These are phyloP conservation scores for Wickerhamomyces sp. DNA, from an alignment of 1,139 yeast species.

Conservation along the genomic window DNA sequence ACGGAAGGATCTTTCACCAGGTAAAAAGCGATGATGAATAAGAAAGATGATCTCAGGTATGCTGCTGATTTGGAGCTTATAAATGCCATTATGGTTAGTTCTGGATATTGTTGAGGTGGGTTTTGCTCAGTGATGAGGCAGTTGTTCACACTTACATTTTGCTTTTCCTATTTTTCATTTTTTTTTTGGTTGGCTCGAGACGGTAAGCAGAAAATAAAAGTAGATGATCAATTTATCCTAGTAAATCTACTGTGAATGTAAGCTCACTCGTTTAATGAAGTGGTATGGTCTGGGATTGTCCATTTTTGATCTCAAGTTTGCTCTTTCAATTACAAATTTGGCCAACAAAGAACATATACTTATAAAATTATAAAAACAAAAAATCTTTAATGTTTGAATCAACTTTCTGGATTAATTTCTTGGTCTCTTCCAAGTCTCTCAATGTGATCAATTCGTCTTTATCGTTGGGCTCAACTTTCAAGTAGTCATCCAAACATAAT, in stretches of 20 bases:
- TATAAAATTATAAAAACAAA: neutral
- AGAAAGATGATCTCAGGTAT: slow-evolving; percentile 35
- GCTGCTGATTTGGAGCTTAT: slow-evolving; percentile 22
- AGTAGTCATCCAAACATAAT: slow-evolving; percentile 21
- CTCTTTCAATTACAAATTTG: neutral
- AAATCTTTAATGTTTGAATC: neutral
- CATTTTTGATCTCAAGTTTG: too few species aligned
- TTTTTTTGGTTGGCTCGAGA: too few species aligned
- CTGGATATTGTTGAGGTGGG: neutral
- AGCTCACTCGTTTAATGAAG: too few species aligned
- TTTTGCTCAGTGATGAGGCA: too few species aligned
- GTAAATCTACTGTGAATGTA: too few species aligned
- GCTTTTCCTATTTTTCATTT: too few species aligned
- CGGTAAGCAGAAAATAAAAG: too few species aligned
- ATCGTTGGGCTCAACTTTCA: slow-evolving; percentile 10
- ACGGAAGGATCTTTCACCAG: slow-evolving; percentile 33
- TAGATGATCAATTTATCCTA: too few species aligned
- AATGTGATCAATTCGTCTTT: slow-evolving; percentile 24
- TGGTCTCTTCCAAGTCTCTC: slow-evolving; percentile 23
- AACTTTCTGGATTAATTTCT: slow-evolving; percentile 12
- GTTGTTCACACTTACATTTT: too few species aligned
- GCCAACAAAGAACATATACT: neutral
- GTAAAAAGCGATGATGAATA: slow-evolving; percentile 38
- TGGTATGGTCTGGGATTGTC: too few species aligned
- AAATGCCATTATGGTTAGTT: slow-evolving; percentile 13